phyloP scores from a whole-genome alignment of 169 alveolate genomes.

The Cryptosporidium baileyi region DNA sequence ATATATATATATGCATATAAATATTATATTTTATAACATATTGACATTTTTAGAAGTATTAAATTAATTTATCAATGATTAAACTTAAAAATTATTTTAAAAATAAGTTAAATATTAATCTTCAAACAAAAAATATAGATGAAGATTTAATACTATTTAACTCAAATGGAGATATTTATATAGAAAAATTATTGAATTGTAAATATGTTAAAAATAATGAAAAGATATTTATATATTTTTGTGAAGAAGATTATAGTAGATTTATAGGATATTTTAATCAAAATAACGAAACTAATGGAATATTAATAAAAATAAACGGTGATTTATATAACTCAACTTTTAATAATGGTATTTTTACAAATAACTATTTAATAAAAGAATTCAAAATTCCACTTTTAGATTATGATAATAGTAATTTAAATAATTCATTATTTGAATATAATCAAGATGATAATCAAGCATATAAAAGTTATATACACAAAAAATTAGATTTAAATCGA shows the following conservation, averaged over 20 bases:
- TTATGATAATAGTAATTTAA: too few species aligned
- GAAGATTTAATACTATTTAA: background rate
- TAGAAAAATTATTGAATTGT: background rate
- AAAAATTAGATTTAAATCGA: too few species aligned
- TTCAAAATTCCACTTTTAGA: background rate
- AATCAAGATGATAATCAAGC: too few species aligned
- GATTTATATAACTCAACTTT: background rate
- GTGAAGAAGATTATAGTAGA: slow-evolving; percentile 31
- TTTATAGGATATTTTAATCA: background rate
- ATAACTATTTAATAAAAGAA: background rate
- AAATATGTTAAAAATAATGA: background rate
- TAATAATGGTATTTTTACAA: background rate
- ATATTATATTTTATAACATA: too few species aligned
- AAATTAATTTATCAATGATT: too few species aligned
- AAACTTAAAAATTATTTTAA: too few species aligned
- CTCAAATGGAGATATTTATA: slow-evolving; percentile 33
- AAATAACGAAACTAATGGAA: background rate
- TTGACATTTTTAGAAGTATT: too few species aligned
- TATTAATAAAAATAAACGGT: slow-evolving; percentile 2
- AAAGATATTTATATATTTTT: background rate
- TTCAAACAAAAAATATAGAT: too few species aligned
- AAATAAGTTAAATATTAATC: too few species aligned
- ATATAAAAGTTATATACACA: too few species aligned
- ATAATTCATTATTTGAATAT: too few species aligned
- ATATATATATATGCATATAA: too few species aligned